Evolutionary conservation across 257 asterid genomes (phyloP), one percentile per base, ranked within the genome.

Genomic region (Petunia secreta): DNA sequence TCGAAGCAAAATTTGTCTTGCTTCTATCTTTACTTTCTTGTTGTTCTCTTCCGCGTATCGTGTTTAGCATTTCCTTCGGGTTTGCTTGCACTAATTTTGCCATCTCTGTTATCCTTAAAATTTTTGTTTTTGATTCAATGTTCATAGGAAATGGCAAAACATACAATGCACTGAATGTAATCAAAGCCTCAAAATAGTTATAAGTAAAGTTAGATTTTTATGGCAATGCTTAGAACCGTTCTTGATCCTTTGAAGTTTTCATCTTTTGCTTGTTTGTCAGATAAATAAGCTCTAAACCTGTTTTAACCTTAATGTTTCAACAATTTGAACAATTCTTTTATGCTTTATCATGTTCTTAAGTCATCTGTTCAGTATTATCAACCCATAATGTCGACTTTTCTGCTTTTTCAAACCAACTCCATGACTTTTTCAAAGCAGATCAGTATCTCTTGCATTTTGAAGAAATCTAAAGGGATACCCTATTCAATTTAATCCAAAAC

Each of bases 81-180:
- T 25, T 25, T 25, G 25, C 25, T 25, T 25, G 25, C 25, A 25
- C 25, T 0, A 25, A 34, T 77, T 77, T 77, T 57, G 62, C 77
- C 77, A 71, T 36, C 36, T 48, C 62, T 73, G 13, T 44, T 77
- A 62, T 60, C 73, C 68, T 77, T 44, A 25, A 43, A 77, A 43
- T 48, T 58, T 77, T 58, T 60, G 80, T 77, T 43, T 77, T 10
- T 55, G 2, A 1, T 25, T 75, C 79, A 57, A 39, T 75, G 63
- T 15, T 44, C 25, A 55, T 55, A 34, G 73, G 71, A 25, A 77
- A 36, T 11, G 62, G 46, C 62, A 73, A 73, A 73, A 8, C 37
- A n/a, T 67, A 67, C 38, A 37, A 53, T 10, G 7, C 79, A 54
- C 7, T 54, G 38, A 37, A 37, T 52, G 79, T 75, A 75, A 16